phyloP scores from a whole-genome alignment of 352 stramenopile species.

The Halophytophthora polymorphica region DNA sequence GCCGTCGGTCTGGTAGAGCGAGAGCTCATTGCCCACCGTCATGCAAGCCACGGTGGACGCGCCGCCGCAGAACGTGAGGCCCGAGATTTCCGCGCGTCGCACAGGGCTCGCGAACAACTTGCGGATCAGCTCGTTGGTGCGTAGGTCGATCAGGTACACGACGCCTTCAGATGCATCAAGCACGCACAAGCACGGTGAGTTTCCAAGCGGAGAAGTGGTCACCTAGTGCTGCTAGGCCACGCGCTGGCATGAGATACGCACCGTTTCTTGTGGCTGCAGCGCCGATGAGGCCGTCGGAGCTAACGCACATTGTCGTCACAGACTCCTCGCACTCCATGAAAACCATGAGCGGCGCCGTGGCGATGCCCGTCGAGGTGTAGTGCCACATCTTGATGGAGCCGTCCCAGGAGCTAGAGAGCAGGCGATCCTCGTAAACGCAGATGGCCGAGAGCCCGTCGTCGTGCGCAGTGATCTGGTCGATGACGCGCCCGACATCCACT shows the following conservation, averaged over 20 bases:
- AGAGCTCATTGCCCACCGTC: slow-evolving; percentile 68
- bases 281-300: slow-evolving; percentile 49
- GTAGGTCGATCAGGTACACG: slow-evolving; percentile 71
- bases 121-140: slow-evolving; percentile 58
- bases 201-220: neutral
- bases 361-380: slow-evolving; percentile 64
- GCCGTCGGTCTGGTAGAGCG: slow-evolving; percentile 58
- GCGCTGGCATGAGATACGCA: slow-evolving; percentile 19
- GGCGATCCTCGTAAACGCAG: slow-evolving; percentile 70
- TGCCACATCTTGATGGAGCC: slow-evolving; percentile 82
- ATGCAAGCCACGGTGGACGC: slow-evolving; percentile 55
- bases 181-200: neutral
- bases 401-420: slow-evolving; percentile 75
- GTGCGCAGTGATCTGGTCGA: slow-evolving; percentile 79
- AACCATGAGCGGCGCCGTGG: slow-evolving; percentile 50
- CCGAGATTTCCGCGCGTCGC: slow-evolving; percentile 50
- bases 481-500: slow-evolving; percentile 73
- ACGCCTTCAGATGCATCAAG: slow-evolving; percentile 26
- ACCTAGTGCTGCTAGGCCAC: neutral
- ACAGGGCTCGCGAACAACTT: slow-evolving; percentile 58
- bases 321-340: slow-evolving; percentile 82
- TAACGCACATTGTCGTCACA: slow-evolving; percentile 64
- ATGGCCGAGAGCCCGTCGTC: slow-evolving; percentile 75
- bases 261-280: slow-evolving; percentile 68
- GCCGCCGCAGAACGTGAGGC: slow-evolving; percentile 62